A percentile compares a stretch with the other conserved stretches of the same genome.
phyloP scores from a whole-genome alignment of 495 filamentous ascomycete species.

The Neurospora africana region DNA sequence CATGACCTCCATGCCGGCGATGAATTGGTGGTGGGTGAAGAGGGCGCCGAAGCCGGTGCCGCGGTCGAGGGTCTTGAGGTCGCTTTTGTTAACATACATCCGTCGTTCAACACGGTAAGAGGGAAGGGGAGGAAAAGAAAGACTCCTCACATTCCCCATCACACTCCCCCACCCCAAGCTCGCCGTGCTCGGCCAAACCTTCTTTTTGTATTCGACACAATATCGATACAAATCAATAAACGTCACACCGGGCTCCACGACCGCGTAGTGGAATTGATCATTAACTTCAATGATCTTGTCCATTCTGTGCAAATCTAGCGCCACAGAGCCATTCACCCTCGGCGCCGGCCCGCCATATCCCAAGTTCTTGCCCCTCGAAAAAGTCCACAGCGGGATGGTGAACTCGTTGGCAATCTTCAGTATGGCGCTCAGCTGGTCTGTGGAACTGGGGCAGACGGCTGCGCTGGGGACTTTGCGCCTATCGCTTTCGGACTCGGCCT shows the following conservation, averaged over 20 bases:
- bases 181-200: conserved; percentile 44
- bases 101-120: background rate
- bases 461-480: conserved; percentile 32
- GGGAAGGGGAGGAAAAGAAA: background rate
- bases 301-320: conserved; percentile 46
- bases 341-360: conserved; percentile 49
- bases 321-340: conserved; percentile 39
- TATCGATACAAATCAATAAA: conserved; percentile 44
- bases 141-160: conserved; percentile 39
- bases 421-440: conserved; percentile 32
- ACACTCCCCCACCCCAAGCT: conserved; percentile 49
- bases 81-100: background rate
- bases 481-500: conserved; percentile 5
- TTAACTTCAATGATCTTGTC: conserved; percentile 46
- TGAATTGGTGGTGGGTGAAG: conserved; percentile 38
- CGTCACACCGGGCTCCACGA: conserved; percentile 48
- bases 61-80: conserved; percentile 27
- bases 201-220: conserved; percentile 36
- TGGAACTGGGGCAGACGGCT: conserved; percentile 29
- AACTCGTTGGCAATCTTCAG: conserved; percentile 33
- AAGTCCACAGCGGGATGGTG: conserved; percentile 41
- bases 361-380: conserved; percentile 43
- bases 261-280: conserved; percentile 39
- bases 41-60: conserved; percentile 36
- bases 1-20: conserved; percentile 40